phyloP scores from a whole-genome alignment of 208 protist genomes.

The Acanthamoeba healyi region DNA sequence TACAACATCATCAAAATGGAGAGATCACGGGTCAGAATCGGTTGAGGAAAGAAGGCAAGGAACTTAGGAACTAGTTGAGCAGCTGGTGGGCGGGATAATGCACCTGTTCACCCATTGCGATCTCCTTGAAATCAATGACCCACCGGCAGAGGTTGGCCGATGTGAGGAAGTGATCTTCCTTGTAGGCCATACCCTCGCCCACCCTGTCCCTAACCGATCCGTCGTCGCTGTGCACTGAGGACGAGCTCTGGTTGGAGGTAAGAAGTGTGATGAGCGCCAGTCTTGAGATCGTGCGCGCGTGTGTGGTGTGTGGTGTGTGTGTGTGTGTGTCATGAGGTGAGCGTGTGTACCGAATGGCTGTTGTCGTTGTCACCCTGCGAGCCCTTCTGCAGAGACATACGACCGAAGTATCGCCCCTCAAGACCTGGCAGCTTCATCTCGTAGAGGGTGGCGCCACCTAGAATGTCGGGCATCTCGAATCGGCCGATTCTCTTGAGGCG shows the following conservation, averaged over 20 bases:
- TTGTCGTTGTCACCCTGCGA: not conserved
- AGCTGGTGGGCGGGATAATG: not conserved
- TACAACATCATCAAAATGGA: too few species aligned
- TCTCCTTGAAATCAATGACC: slow-evolving; percentile 48
- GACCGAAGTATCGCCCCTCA: slow-evolving; percentile 38
- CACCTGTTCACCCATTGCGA: slow-evolving; percentile 14
- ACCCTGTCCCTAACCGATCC: not conserved
- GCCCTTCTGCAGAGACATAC: not conserved
- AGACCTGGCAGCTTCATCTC: slow-evolving; percentile 33
- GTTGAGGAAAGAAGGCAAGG: too few species aligned
- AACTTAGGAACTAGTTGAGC: not conserved
- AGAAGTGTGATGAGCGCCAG: too few species aligned
- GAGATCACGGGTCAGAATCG: too few species aligned
- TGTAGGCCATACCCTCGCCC: not conserved
- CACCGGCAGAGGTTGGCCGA: slow-evolving; percentile 39
- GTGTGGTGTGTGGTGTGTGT: not conserved
- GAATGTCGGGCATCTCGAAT: slow-evolving; percentile 32
- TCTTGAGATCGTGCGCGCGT: not conserved
- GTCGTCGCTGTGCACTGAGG: not conserved
- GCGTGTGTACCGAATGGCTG: not conserved
- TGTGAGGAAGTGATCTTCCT: slow-evolving; percentile 57
- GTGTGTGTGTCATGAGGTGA: too few species aligned
- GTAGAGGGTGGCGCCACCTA: not conserved
- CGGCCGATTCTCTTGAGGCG: not conserved
- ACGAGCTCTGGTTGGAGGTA: not conserved